Conservation (phyloP, 192 early-diverging fungal genomes). For the Coemansia sp. region DNA sequence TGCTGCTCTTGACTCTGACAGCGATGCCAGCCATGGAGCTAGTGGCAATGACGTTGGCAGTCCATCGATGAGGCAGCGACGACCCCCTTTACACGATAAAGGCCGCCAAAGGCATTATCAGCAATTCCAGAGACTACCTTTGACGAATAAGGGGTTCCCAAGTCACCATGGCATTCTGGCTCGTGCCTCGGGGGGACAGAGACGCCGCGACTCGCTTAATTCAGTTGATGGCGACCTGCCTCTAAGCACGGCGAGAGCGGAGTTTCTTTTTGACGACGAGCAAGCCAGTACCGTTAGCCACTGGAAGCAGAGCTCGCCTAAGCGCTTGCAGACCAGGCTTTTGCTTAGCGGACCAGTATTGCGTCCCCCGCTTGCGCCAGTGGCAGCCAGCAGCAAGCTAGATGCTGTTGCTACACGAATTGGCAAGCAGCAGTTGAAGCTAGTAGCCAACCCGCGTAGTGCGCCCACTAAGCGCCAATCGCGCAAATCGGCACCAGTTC, state of each 20-base stretch:
- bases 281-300: background rate
- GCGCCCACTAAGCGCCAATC: background rate
- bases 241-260: background rate
- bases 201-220: background rate
- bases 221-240: background rate
- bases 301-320: background rate
- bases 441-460: background rate
- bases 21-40: background rate
- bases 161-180: background rate
- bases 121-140: background rate
- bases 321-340: slow-evolving; percentile 27
- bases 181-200: background rate
- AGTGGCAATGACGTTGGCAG: background rate
- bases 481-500: slow-evolving; percentile 2
- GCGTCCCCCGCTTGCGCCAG: background rate
- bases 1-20: slow-evolving; percentile 46
- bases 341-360: background rate
- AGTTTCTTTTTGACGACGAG: slow-evolving; percentile 49
- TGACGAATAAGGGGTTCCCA: background rate
- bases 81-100: background rate
- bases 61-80: background rate
- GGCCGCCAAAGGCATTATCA: background rate
- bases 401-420: slow-evolving; percentile 23
- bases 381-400: background rate
- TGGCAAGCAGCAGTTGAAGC: slow-evolving; percentile 2